Evolutionary conservation across 2,329 filamentous ascomycete genomes (phyloP), one percentile per base, ranked within the genome.

Genomic region (Penicillium sp.): DNA sequence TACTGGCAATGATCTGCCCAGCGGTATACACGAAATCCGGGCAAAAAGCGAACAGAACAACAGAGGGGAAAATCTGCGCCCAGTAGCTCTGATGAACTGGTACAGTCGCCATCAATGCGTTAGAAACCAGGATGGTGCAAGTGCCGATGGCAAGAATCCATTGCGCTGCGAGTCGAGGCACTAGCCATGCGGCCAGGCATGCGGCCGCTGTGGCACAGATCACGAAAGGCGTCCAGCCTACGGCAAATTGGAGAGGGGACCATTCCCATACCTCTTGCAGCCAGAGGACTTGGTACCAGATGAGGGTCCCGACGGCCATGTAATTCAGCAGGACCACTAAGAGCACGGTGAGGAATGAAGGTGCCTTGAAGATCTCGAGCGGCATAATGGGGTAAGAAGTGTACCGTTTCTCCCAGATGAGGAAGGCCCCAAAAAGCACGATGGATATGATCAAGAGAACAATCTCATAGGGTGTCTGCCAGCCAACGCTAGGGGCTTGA

Each of bases 1-100:
- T 83, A 55, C 82, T 84, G 0, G 82, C 81, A 55, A 85, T 83
- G 4, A 85, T 81, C 59, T 84, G 81, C 0, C 81, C 81, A 0
- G 80, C 81, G 0, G 81, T 79, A 55, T 79, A 83, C 5, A 83
- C 75, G 2, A 84, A 77, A 59, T 85, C 83, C 0, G 81, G 81
- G 34, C 79, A 81, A 64, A 76, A 76, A 0, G 69, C 60, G 25
- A 72, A 69, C 8, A 78, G 61, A 4, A 78, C 57, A 15, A 72
- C 70, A 2, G 73, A 74, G 0, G 71, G 79, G 52, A 84, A 84
- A 1, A 70, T 50, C 38, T 73, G 71, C 2, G 72, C 72, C 79
- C 79, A 82, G 64, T 75, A 84, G 0, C 68, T 75, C 60, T 82
- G 79, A 1, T 81, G 72, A 5, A 73, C 68, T 0, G 81, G 80